Evolutionary conservation across 2,329 filamentous ascomycete genomes (phyloP).

Genomic region (Diplocarpon mali): DNA sequence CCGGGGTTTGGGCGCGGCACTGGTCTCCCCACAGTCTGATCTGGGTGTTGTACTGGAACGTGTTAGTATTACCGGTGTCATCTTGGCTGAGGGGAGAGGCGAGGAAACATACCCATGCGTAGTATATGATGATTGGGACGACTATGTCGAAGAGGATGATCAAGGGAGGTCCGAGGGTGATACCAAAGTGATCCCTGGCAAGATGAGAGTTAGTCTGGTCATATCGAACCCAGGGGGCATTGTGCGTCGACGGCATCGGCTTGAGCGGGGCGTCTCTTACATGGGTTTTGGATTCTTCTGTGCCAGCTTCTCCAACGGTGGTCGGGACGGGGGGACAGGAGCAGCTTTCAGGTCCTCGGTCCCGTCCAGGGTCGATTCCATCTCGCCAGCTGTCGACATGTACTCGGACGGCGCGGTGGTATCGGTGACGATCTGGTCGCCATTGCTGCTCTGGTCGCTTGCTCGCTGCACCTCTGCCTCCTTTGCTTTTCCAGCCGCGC

Average conservation of each 20-base stretch:
- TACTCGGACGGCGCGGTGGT: neutral
- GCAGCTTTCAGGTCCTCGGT: constrained; percentile 1
- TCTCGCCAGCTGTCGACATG: neutral
- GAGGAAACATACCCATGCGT: constrained; percentile 9
- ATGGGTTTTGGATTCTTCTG: constrained; percentile 16
- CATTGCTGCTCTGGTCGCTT: neutral
- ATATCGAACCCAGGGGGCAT: no score
- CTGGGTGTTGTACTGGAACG: constrained; percentile 7
- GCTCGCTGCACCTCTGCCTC: neutral
- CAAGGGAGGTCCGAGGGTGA: constrained; percentile 16
- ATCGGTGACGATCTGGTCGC: neutral
- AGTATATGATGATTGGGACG: constrained; percentile 19
- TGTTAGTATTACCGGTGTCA: neutral
- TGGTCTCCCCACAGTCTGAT: constrained; percentile 7
- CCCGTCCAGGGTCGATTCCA: constrained; percentile 1
- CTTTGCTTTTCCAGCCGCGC: neutral
- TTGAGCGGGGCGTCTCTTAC: neutral
- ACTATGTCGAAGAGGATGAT: constrained; percentile 18
- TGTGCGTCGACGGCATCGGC: neutral
- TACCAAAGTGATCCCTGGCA: constrained; percentile 10
- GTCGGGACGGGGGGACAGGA: neutral
- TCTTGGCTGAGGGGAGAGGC: neutral
- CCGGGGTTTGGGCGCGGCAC: constrained; percentile 7
- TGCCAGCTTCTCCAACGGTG: constrained; percentile 16
- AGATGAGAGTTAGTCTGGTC: no score